Conservation (phyloP, 306 rosid species). For the Quillaja saponaria region DNA sequence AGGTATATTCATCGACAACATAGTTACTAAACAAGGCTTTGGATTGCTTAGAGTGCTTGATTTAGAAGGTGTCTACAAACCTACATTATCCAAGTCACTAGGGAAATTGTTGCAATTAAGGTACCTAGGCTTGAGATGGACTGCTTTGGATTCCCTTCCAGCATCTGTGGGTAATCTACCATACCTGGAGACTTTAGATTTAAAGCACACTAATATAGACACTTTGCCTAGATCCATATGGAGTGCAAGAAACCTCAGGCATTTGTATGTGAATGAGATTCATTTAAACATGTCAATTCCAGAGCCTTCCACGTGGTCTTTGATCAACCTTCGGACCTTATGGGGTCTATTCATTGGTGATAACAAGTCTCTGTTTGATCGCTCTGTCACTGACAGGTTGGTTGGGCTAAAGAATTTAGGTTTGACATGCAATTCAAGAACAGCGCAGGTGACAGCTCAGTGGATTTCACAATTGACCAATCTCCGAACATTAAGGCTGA, state of each 20-base stretch:
- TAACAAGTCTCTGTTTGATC: accelerated
- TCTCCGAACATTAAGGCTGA: neutral
- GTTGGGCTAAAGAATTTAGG: slow-evolving; percentile 4
- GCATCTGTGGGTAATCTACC: neutral
- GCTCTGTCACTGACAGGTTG: neutral
- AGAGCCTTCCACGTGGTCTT: neutral
- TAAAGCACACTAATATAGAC: slow-evolving; percentile 19
- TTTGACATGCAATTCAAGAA: neutral
- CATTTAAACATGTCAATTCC: neutral
- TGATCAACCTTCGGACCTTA: neutral
- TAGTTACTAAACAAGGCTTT: slow-evolving; percentile 3
- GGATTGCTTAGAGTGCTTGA: slow-evolving; percentile 26
- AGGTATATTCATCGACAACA: slow-evolving; percentile 1
- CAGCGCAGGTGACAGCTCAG: accelerated
- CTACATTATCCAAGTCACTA: slow-evolving; percentile 2
- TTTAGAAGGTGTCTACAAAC: slow-evolving; percentile 33
- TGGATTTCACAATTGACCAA: accelerated
- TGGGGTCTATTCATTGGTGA: neutral
- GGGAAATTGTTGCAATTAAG: slow-evolving; percentile 8
- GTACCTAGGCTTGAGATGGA: slow-evolving; percentile 31
- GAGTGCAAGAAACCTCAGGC: slow-evolving; percentile 20
- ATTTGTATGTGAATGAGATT: slow-evolving; percentile 22
- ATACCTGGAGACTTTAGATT: slow-evolving; percentile 17
- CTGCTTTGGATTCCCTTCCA: slow-evolving; percentile 19
- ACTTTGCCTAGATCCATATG: slow-evolving; percentile 13